Conservation (phyloP, 2,329 filamentous ascomycete genomes). For the Lachnellula subtilissima region DNA sequence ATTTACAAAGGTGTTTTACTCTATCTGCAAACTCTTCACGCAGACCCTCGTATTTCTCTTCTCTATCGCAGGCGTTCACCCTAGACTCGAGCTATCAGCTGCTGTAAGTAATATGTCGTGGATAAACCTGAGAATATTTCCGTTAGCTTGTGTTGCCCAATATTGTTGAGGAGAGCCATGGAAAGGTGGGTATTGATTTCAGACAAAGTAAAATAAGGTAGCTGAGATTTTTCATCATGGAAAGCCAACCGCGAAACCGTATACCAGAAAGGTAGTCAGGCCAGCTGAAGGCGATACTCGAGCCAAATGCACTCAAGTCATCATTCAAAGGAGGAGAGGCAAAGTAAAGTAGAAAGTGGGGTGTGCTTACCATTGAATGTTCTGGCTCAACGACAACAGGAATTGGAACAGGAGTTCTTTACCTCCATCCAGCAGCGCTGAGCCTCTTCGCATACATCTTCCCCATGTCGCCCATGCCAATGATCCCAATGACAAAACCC, state of each 20-base stretch:
- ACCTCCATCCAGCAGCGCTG: conserved; percentile 95
- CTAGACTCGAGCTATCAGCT: conserved; percentile 45
- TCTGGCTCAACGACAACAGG: conserved; percentile 24
- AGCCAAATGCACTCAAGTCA: conserved; percentile 99
- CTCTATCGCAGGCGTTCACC: conserved; percentile 89
- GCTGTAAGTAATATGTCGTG: conserved; percentile 18
- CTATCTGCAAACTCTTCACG: conserved; percentile 76
- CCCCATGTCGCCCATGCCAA: conserved; percentile 99
- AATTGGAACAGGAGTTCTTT: conserved; percentile 39
- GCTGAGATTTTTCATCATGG: conserved; percentile 99
- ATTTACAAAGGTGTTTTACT: conserved; percentile 60
- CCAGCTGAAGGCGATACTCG: conserved; percentile 74
- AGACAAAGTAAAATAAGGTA: conserved; percentile 93
- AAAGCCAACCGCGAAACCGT: conserved; percentile 58
- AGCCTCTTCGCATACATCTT: conserved; percentile 94
- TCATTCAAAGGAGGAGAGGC: conserved; percentile 54
- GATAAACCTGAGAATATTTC: conserved; percentile 6
- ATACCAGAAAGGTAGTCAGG: conserved; percentile 72
- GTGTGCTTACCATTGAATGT: conserved; percentile 25
- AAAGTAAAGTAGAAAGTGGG: conserved; percentile 23
- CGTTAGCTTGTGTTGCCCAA: conserved; percentile 24
- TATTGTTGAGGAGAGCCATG: conserved; percentile 1
- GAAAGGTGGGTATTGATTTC: conserved; percentile 44
- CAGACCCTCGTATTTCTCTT: conserved; percentile 80
- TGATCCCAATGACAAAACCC: conserved; percentile 79